A percentile compares a stretch with the other conserved stretches of the same genome.
These are phyloP conservation scores for Lyophyllum semitale DNA, from an alignment of 768 basidiomycete species.

Conservation along the genomic window DNA sequence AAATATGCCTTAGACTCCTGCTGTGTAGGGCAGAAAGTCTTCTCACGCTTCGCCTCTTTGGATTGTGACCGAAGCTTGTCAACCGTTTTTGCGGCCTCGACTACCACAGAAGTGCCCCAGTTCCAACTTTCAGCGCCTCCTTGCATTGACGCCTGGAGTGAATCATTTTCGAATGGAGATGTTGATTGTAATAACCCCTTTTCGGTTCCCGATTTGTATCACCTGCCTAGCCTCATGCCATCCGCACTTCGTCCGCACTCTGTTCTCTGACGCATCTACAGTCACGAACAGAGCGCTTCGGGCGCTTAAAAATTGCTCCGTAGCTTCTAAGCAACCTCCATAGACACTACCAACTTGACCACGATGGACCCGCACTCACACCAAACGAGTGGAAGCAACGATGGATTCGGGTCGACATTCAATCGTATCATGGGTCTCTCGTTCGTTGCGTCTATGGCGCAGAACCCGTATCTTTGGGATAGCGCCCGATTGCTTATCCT, in stretches of 20 bases:
- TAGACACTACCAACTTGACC: neutral
- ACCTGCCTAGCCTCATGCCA: neutral
- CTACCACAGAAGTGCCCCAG: neutral
- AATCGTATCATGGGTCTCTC: conserved; percentile 38
- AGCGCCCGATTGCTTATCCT: conserved; percentile 31
- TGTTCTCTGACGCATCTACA: neutral
- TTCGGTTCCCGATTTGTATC: neutral
- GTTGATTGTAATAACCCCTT: neutral
- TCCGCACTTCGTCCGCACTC: neutral
- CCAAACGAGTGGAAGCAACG: neutral
- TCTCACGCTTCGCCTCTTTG: too few species aligned
- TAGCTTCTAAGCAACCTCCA: neutral
- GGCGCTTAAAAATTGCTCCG: neutral
- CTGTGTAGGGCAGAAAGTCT: too few species aligned
- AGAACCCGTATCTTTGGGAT: conserved; percentile 23
- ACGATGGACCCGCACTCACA: neutral
- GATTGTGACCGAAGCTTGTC: too few species aligned
- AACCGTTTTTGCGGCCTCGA: too few species aligned
- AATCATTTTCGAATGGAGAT: neutral
- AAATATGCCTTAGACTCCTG: too few species aligned
- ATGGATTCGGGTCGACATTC: conserved; percentile 8
- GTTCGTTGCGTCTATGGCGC: conserved; percentile 32
- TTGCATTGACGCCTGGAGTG: neutral
- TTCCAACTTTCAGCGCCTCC: neutral
- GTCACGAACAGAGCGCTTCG: neutral